These are phyloP conservation scores for Hysterangium stoloniferum DNA, from an alignment of 768 basidiomycete genomes.

Conservation along the genomic window DNA sequence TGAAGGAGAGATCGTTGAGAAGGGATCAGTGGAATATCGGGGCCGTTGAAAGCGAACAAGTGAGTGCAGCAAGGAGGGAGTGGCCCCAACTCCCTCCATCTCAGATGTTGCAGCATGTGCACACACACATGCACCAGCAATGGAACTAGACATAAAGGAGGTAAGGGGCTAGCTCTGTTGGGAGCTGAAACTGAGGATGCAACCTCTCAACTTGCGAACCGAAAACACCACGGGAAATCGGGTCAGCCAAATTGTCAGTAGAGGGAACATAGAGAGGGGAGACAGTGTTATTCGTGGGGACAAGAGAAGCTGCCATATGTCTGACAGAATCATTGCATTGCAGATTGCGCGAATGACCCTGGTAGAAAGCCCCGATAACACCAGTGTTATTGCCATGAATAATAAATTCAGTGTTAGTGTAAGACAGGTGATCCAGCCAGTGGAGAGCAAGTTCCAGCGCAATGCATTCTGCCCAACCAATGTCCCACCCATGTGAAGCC, in stretches of 20 bases:
- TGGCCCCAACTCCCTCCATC: not conserved
- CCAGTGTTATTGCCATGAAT: constrained; percentile 12
- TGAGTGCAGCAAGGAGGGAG: too few species aligned
- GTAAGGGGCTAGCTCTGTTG: not conserved
- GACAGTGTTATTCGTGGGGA: not conserved
- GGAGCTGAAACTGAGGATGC: not conserved
- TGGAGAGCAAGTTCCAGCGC: constrained; percentile 1
- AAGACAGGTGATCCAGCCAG: not conserved
- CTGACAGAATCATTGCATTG: not conserved
- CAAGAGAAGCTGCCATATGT: not conserved
- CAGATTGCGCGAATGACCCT: constrained; percentile 3
- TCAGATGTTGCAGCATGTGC: not conserved
- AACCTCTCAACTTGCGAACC: not conserved
- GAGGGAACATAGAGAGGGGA: constrained; percentile 3
- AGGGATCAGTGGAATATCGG: not conserved
- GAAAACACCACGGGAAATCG: not conserved
- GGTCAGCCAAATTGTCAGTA: constrained; percentile 10
- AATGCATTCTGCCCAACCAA: constrained; percentile 11
- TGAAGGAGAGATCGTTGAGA: not conserved
- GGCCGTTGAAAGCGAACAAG: too few species aligned
- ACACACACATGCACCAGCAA: not conserved
- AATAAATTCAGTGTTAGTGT: not conserved
- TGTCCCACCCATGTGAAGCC: constrained; percentile 6
- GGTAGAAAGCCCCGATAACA: not conserved
- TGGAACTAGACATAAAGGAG: not conserved